These are phyloP conservation scores for Sugiyamaella valdiviana DNA, from an alignment of 805 yeast genomes.

Conservation along the genomic window DNA sequence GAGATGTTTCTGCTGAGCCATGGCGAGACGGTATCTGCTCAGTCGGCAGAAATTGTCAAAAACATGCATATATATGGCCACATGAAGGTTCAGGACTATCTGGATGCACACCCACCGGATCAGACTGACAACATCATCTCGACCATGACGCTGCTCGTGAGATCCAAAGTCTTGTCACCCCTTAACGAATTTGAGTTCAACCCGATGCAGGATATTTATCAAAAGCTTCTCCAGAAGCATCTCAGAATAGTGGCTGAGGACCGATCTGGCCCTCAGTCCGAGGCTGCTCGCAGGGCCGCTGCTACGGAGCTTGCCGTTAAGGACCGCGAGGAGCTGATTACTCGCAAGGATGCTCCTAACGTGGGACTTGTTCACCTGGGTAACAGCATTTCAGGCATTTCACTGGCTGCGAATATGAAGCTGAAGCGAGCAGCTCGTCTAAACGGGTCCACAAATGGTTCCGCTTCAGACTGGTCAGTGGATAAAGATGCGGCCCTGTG, in stretches of 20 bases:
- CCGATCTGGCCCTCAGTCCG: slow-evolving; percentile 35
- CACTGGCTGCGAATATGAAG: not conserved
- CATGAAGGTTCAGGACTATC: slow-evolving; percentile 49
- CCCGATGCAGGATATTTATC: slow-evolving; percentile 28
- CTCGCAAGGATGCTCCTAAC: slow-evolving; percentile 16
- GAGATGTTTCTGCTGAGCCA: slow-evolving; percentile 8
- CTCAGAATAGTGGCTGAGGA: slow-evolving; percentile 14
- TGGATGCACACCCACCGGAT: slow-evolving; percentile 20
- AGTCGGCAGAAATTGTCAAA: slow-evolving; percentile 55
- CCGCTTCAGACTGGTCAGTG: slow-evolving; percentile 3
- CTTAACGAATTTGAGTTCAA: slow-evolving; percentile 35
- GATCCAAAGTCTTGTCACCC: slow-evolving; percentile 48
- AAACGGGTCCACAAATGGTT: not conserved
- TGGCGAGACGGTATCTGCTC: slow-evolving; percentile 33
- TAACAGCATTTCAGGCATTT: not conserved
- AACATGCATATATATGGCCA: slow-evolving; percentile 67
- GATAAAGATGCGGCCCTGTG: slow-evolving; percentile 39
- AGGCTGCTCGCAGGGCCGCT: slow-evolving; percentile 50
- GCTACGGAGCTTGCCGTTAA: slow-evolving; percentile 52
- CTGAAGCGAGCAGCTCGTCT: not conserved
- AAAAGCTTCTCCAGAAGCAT: slow-evolving; percentile 18
- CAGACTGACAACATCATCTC: slow-evolving; percentile 29
- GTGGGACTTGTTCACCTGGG: slow-evolving; percentile 16
- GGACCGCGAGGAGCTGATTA: slow-evolving; percentile 17
- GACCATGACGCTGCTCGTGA: slow-evolving; percentile 41